Base-by-base conservation (phyloP, 805 yeast genomes). In the Candida qinlingensis region DNA sequence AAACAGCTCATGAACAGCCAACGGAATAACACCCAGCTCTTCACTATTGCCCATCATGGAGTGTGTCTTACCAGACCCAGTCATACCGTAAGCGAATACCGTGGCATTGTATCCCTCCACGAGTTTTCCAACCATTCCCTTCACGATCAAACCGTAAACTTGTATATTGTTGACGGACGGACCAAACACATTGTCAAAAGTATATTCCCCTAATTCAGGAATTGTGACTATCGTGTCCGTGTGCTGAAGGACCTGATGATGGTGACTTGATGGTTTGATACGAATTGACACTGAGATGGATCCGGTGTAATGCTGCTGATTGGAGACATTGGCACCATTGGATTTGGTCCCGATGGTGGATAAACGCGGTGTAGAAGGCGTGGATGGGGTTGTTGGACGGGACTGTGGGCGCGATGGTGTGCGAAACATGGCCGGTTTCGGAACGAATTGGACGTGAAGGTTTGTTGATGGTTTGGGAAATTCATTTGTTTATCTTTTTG, bases 31-130 rank as follows among this genome's bases (percentile, higher is more conserved):
- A 10, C 99, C 98, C 55, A 84, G 85, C 3, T 68, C 66, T 19
- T 76, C 68, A 3, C 43, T 41, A 37, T 79, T 72, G 45, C 74
- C 73, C 79, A 89, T 76, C 98, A 94, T 94, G 0, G 99, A 94
- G 64, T 72, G 85, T 0, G 98, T 92, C 62, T 94, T 94, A 5
- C 99, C 99, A 0, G 97, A 85, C 0, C 94, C 96, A 0, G 99
- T 94, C 69, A 92, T 98, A 3, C 99, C 99, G 62, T 94, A 92
- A 0, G 98, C 97, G 64, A 92, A 89, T 1, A 91, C 80, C 0
- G 97, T 90, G 12, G 91, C 91, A 60, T 89, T 89, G 64, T 69
- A 91, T 0, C 96, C 97, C 12, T 81, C 82, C 57, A 75, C 74
- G 52, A 78, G 80, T 62, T 74, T 79, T 53, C 61, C 69, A 37